Evolutionary conservation across 371 early-diverging fungal species (phyloP).

Genomic region (Mucor ambiguus): DNA sequence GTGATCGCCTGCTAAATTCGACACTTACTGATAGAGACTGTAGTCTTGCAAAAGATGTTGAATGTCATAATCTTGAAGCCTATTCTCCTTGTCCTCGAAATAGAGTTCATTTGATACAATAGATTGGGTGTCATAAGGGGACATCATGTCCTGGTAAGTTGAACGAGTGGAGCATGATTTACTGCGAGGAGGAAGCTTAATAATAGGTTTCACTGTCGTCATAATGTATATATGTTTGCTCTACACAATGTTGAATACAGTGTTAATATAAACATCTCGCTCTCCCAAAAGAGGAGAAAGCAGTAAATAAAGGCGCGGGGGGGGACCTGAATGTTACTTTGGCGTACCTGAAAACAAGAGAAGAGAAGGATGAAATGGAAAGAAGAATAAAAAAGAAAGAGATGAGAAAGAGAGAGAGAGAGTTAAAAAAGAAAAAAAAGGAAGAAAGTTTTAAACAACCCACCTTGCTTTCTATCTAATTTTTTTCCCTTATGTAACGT

Average conservation of each 20-base stretch:
- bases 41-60: conserved; percentile 21
- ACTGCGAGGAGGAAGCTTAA: conserved; percentile 31
- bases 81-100: conserved; percentile 21
- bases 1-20: neutral
- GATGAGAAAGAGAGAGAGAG: neutral
- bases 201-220: conserved; percentile 20
- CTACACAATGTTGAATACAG: neutral
- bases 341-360: neutral
- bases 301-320: neutral
- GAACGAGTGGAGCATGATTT: conserved; percentile 20
- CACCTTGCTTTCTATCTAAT: neutral
- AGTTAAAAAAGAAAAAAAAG: neutral
- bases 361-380: neutral
- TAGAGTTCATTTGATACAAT: conserved; percentile 12
- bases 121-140: neutral
- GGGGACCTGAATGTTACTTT: neutral
- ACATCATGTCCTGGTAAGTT: conserved; percentile 5
- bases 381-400: neutral
- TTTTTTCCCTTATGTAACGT: neutral
- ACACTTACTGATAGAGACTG: conserved; percentile 20
- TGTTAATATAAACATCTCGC: neutral
- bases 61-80: conserved; percentile 20
- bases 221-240: neutral
- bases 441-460: neutral
- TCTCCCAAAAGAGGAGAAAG: conserved; percentile 1